These are phyloP conservation scores for Pistacia vera DNA, from an alignment of 345 rosid genomes.

Conservation along the genomic window DNA sequence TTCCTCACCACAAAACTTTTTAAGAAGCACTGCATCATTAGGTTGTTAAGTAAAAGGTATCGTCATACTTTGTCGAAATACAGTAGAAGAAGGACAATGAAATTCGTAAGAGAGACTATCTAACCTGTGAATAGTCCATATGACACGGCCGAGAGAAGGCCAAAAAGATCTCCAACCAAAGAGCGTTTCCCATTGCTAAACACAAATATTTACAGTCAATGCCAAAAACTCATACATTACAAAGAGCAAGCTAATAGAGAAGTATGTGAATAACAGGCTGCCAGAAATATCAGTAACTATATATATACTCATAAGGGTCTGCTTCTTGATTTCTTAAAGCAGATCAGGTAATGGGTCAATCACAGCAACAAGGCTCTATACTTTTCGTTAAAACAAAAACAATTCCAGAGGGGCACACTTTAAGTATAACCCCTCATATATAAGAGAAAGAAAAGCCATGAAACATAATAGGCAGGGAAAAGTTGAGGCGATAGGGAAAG, in stretches of 20 bases:
- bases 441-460: not conserved
- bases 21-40: constrained; percentile 82
- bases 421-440: not conserved
- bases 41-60: constrained; percentile 11
- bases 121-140: constrained; percentile 96
- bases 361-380: not conserved
- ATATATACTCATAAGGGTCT: not conserved
- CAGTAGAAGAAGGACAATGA: not conserved
- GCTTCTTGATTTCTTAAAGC: not conserved
- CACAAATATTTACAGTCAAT: constrained; percentile 60
- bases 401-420: not conserved
- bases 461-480: not conserved
- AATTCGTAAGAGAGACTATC: not conserved
- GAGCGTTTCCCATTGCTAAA: constrained; percentile 85
- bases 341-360: not conserved
- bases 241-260: constrained; percentile 23
- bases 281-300: constrained; percentile 20
- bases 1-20: constrained; percentile 95
- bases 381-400: not conserved
- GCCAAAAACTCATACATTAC: constrained; percentile 25
- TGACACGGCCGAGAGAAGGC: constrained; percentile 93
- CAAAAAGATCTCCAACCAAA: constrained; percentile 90
- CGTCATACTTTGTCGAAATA: constrained; percentile 8
- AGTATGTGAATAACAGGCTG: not conserved
- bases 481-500: not conserved